Percentiles rank a stretch among this genome's conserved stretches.
Evolutionary conservation across 2,329 filamentous ascomycete genomes (phyloP).

Genomic region (Truncatella angustata): DNA sequence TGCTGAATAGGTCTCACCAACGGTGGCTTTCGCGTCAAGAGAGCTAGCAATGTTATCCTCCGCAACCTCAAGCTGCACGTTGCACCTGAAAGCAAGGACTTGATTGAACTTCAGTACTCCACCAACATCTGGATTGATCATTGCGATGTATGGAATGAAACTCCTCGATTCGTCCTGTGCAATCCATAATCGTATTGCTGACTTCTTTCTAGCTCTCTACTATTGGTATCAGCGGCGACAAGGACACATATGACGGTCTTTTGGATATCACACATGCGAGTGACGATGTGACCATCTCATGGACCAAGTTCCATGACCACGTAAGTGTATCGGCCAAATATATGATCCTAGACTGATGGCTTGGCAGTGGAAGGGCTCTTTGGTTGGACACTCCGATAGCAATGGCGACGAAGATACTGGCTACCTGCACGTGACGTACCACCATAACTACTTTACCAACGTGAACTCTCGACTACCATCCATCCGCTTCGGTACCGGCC

Average conservation of each 20-base stretch:
- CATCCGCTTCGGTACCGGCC: constrained; percentile 56
- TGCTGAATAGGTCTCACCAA: constrained; percentile 35
- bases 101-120: constrained; percentile 45
- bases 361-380: constrained; percentile 21
- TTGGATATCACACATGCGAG: constrained; percentile 43
- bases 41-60: constrained; percentile 52
- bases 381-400: constrained; percentile 53
- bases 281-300: constrained; percentile 41
- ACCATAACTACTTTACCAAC: constrained; percentile 70
- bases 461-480: constrained; percentile 54
- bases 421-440: constrained; percentile 64
- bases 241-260: constrained; percentile 43
- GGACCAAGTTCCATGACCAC: constrained; percentile 43
- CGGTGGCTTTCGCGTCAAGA: constrained; percentile 45
- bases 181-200: background rate
- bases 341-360: background rate
- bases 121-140: constrained; percentile 50
- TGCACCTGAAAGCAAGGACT: constrained; percentile 47
- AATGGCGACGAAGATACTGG: constrained; percentile 62
- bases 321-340: background rate
- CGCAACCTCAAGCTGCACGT: constrained; percentile 54
- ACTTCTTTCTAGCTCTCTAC: constrained; percentile 18
- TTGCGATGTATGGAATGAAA: constrained; percentile 34
- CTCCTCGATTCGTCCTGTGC: background rate
- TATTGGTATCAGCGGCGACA: constrained; percentile 32